These are phyloP conservation scores for Marasmius oreades DNA, from an alignment of 1,284 basidiomycete species.

Conservation along the genomic window DNA sequence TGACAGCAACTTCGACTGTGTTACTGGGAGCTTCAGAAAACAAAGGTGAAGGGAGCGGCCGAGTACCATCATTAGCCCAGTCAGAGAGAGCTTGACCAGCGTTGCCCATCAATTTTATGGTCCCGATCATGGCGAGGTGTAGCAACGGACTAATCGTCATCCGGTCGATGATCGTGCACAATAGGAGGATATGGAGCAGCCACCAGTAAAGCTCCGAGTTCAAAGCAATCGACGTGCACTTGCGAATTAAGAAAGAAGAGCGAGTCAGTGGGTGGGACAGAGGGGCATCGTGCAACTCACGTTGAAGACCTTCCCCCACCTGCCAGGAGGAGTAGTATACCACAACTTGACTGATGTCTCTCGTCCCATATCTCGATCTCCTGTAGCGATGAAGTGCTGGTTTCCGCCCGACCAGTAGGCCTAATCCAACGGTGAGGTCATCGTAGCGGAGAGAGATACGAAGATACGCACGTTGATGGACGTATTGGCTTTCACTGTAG, in stretches of 20 bases:
- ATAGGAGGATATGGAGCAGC: not conserved
- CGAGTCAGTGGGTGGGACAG: not conserved
- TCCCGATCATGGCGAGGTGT: not conserved
- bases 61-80: not conserved
- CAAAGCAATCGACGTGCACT: not conserved
- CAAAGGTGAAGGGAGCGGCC: too few relatives aligned
- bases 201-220: not conserved
- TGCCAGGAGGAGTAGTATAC: not conserved
- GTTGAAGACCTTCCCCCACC: not conserved
- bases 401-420: not conserved
- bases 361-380: not conserved
- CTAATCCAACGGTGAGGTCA: not conserved
- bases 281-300: not conserved
- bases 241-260: not conserved
- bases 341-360: not conserved
- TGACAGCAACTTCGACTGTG: too few relatives aligned
- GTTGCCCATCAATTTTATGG: not conserved
- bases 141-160: not conserved
- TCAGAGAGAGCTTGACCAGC: not conserved
- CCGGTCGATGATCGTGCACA: not conserved
- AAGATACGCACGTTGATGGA: not conserved
- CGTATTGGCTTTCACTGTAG: not conserved
- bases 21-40: too few relatives aligned
- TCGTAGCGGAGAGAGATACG: not conserved
- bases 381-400: not conserved